Evolutionary conservation across 108 stramenopile species (phyloP).

Genomic region (Seminavis robusta): DNA sequence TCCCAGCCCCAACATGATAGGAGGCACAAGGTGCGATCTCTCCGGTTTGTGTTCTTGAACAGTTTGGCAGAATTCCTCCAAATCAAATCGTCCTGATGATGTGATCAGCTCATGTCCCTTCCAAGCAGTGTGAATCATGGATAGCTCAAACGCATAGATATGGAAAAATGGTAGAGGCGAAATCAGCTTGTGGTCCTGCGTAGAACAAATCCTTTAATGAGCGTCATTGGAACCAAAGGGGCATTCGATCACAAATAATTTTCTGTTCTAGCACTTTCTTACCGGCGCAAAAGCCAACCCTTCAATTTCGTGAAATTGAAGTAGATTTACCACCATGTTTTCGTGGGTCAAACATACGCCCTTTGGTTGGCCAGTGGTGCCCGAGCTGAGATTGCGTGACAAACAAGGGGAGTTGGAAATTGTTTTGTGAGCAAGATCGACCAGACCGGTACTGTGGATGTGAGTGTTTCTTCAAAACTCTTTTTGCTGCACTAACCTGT

Average conservation of each 20-base stretch:
- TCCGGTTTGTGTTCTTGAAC: slow-evolving; percentile 65
- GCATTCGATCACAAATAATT: no score
- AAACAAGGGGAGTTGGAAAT: no score
- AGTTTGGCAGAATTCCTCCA: slow-evolving; percentile 65
- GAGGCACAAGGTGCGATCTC: slow-evolving; percentile 89
- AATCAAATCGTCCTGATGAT: slow-evolving; percentile 76
- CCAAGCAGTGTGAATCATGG: slow-evolving; percentile 59
- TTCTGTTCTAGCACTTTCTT: no score
- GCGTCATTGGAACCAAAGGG: no score
- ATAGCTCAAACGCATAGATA: slow-evolving; percentile 79
- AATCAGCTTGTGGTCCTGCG: slow-evolving; percentile 64
- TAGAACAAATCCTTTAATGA: no score
- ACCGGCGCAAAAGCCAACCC: slow-evolving; percentile 27
- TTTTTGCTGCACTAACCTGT: no score
- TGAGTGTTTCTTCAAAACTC: no score
- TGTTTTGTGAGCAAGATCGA: no score
- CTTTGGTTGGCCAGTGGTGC: slow-evolving; percentile 95
- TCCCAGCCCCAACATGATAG: slow-evolving; percentile 68
- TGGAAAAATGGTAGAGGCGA: slow-evolving; percentile 92
- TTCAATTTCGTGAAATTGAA: slow-evolving; percentile 65
- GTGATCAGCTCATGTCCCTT: slow-evolving; percentile 72
- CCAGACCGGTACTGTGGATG: no score
- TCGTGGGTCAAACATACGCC: slow-evolving; percentile 87
- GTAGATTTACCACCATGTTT: slow-evolving; percentile 79
- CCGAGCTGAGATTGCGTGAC: no score